Evolutionary conservation across 768 basidiomycete species (phyloP).

Genomic region (Coprinopsis cinerea): DNA sequence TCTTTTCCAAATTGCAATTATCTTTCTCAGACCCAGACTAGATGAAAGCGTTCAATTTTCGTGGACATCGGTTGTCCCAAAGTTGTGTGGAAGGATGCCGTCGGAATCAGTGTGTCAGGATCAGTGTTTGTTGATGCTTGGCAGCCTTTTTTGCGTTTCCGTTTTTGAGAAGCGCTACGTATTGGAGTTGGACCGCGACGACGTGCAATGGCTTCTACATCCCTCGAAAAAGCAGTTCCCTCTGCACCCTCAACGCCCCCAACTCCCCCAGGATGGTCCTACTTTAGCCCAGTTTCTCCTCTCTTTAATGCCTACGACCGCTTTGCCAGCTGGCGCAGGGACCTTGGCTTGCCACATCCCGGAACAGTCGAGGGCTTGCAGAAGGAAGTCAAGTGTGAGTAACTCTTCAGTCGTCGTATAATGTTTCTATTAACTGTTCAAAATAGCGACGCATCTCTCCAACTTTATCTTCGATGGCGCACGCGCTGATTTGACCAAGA

Average conservation of each 20-base stretch:
- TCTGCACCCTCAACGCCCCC: slow-evolving; percentile 28
- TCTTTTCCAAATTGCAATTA: no score
- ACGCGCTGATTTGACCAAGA: slow-evolving; percentile 92
- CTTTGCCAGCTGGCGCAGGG: slow-evolving; percentile 76
- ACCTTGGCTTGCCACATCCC: slow-evolving; percentile 82
- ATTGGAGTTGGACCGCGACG: slow-evolving; percentile 1
- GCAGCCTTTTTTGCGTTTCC: background rate
- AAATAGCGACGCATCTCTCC: slow-evolving; percentile 86
- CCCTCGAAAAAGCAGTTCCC: slow-evolving; percentile 37
- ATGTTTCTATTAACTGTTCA: no score
- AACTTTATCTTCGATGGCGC: slow-evolving; percentile 98
- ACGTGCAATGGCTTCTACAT: slow-evolving; percentile 38
- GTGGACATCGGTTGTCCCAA: no score
- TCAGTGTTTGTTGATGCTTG: background rate
- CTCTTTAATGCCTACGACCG: slow-evolving; percentile 63
- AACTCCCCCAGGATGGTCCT: slow-evolving; percentile 29
- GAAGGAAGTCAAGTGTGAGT: slow-evolving; percentile 86
- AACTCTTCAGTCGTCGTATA: background rate
- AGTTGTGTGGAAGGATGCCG: background rate
- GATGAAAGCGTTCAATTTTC: no score
- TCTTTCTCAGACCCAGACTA: no score
- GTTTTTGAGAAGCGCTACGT: background rate
- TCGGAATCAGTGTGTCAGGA: background rate
- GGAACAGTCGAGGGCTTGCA: slow-evolving; percentile 89
- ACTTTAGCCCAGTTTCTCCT: slow-evolving; percentile 47